Evolutionary conservation across 495 filamentous ascomycete genomes (phyloP).

Genomic region (Aspergillus steynii): DNA sequence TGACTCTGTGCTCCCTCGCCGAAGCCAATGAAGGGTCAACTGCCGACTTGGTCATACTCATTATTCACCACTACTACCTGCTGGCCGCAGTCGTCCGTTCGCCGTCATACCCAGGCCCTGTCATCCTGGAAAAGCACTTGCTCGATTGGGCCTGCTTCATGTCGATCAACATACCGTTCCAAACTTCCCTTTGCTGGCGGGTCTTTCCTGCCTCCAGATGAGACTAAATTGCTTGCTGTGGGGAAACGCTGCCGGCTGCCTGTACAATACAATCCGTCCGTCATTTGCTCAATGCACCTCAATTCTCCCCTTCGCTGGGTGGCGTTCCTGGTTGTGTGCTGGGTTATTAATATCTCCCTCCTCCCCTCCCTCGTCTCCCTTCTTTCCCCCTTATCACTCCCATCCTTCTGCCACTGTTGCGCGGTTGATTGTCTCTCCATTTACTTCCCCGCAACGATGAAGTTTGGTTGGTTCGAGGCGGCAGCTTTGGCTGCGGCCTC

Average conservation of each 20-base stretch:
- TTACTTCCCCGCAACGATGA: slow-evolving; percentile 33
- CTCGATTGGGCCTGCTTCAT: slow-evolving; percentile 6
- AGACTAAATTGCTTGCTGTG: background rate
- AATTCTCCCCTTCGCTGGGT: slow-evolving; percentile 3
- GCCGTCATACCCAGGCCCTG: background rate
- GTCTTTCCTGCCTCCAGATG: slow-evolving; percentile 1
- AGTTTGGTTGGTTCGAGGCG: slow-evolving; percentile 40
- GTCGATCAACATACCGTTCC: slow-evolving; percentile 8
- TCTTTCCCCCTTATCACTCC: background rate
- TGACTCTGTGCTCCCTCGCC: background rate
- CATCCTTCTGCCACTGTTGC: background rate
- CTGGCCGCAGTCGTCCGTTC: too few relatives aligned
- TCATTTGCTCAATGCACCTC: slow-evolving; percentile 1
- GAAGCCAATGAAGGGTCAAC: background rate
- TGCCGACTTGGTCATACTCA: background rate
- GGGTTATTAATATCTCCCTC: slow-evolving; percentile 6
- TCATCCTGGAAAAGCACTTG: background rate
- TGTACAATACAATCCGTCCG: background rate
- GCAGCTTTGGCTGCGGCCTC: slow-evolving; percentile 36
- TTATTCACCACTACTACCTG: too few relatives aligned
- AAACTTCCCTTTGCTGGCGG: background rate
- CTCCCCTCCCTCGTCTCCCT: slow-evolving; percentile 2
- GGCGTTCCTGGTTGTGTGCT: background rate
- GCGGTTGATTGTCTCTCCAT: slow-evolving; percentile 1
- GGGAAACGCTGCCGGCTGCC: background rate